Evolutionary conservation across 1,284 basidiomycete genomes (phyloP).

Genomic region (Abortiporus biennis): DNA sequence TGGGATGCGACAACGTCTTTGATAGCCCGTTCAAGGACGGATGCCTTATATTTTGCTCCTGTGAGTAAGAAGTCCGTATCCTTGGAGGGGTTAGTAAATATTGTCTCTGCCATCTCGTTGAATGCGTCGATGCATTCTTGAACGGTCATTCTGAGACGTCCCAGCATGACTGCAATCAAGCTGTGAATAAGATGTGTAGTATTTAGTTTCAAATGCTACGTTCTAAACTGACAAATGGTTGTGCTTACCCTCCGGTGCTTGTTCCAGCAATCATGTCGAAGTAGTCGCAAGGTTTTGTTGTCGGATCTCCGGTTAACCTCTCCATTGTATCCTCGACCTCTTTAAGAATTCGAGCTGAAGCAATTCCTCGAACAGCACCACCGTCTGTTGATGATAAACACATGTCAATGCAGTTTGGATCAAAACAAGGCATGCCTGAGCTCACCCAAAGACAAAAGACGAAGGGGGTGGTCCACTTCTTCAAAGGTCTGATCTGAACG

Average conservation of each 20-base stretch:
- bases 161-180: constrained; percentile 2
- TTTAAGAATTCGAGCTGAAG: neutral
- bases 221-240: too few relatives aligned
- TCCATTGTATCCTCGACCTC: neutral
- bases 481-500: neutral
- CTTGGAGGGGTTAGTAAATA: neutral
- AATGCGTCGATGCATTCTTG: neutral
- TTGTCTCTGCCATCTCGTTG: neutral
- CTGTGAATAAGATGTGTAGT: neutral
- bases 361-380: constrained; percentile 3
- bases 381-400: neutral
- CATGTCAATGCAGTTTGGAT: neutral
- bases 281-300: constrained; percentile 2
- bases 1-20: neutral
- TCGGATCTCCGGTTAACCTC: neutral
- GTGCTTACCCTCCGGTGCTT: constrained; percentile 5
- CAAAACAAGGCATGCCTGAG: neutral
- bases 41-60: neutral
- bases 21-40: constrained; percentile 1
- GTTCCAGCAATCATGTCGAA: constrained; percentile 6
- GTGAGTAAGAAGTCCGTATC: neutral
- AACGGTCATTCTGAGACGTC: constrained; percentile 1
- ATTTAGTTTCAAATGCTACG: neutral
- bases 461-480: neutral
- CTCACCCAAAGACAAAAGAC: constrained; percentile 1